Conservation (phyloP, 192 early-diverging fungal genomes). For the Allomyces macrogynus region DNA sequence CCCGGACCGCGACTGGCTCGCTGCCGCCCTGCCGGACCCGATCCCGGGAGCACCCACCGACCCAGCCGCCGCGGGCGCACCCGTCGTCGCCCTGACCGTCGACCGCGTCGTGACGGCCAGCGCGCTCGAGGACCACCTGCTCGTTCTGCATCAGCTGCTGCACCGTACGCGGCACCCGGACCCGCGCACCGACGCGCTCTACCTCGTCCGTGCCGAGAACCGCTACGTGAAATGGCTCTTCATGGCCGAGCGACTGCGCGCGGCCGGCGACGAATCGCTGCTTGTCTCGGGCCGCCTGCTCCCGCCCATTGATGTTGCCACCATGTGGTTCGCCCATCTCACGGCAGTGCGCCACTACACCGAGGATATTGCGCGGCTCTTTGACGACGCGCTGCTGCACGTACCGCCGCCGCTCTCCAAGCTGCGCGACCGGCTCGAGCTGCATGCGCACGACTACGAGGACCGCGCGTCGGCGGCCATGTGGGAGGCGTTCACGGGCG, state of each 20-base stretch:
- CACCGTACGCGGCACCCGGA: background rate
- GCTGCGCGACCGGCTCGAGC: background rate
- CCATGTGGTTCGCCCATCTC: background rate
- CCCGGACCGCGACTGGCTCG: too few relatives aligned
- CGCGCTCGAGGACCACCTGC: background rate
- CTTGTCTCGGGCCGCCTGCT: background rate
- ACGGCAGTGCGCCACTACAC: background rate
- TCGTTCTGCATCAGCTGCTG: background rate
- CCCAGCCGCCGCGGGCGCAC: too few relatives aligned
- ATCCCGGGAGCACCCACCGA: too few relatives aligned
- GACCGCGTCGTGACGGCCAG: background rate
- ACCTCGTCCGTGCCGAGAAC: background rate
- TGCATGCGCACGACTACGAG: background rate
- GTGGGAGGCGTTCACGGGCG: background rate
- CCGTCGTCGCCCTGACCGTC: background rate
- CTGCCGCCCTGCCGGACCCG: too few relatives aligned
- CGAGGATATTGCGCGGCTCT: background rate
- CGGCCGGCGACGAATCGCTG: background rate
- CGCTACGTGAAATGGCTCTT: background rate
- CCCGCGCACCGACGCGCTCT: background rate
- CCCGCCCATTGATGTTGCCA: background rate
- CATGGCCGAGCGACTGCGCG: background rate
- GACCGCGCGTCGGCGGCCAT: background rate
- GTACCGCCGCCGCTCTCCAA: background rate
- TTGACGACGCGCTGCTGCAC: background rate